Conservation (phyloP, 2,329 filamentous ascomycete genomes). For the Paracamarosporium sp. region DNA sequence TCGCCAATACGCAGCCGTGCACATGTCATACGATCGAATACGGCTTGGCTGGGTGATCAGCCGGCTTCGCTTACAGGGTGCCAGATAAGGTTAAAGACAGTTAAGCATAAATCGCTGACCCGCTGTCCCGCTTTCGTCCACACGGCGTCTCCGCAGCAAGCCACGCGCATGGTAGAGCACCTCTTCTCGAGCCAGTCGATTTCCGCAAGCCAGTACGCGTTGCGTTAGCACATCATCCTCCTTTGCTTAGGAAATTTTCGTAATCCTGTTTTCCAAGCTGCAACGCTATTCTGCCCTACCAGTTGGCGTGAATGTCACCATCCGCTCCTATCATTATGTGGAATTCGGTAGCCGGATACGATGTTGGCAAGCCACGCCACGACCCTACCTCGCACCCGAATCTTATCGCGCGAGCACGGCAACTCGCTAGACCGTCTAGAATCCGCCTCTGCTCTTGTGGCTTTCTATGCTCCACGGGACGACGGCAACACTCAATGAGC, state of each 20-base stretch:
- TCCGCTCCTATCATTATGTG: neutral
- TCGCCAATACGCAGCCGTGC: neutral
- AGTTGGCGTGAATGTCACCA: neutral
- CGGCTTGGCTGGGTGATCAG: conserved; percentile 21
- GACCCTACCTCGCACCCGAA: neutral
- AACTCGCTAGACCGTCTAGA: conserved; percentile 14
- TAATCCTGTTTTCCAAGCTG: neutral
- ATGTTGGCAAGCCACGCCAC: conserved; percentile 8
- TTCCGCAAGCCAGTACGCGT: neutral
- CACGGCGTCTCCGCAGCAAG: conserved; percentile 24
- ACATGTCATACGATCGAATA: conserved; percentile 19
- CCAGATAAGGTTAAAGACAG: conserved; percentile 45
- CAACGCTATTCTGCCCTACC: neutral
- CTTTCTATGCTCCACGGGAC: conserved; percentile 5
- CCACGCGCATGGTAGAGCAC: conserved; percentile 18
- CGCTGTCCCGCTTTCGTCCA: conserved; percentile 31
- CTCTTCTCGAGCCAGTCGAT: conserved; percentile 7
- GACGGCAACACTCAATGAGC: conserved; percentile 19
- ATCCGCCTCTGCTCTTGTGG: conserved; percentile 13
- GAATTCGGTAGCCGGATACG: conserved; percentile 15
- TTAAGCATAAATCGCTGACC: conserved; percentile 46
- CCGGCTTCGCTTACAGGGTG: conserved; percentile 31
- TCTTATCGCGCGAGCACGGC: conserved; percentile 1
- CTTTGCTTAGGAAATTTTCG: neutral
- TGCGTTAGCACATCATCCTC: neutral